Evolutionary conservation across 768 basidiomycete species (phyloP).

Genomic region (Tylopilus sp.): DNA sequence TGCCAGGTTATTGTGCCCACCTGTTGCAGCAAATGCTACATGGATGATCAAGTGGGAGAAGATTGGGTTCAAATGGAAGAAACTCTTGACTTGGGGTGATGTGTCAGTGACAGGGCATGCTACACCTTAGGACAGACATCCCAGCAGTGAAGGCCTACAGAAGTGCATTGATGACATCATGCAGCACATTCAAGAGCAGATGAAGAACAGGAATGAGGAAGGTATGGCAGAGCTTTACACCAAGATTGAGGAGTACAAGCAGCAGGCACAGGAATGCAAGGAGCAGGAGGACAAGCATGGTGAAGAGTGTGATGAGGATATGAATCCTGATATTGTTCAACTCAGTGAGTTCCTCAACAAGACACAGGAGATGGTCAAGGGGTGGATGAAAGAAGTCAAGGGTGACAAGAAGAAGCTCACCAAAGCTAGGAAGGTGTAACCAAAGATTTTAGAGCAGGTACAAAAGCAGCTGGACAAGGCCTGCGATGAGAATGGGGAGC

Average conservation of each 20-base stretch:
- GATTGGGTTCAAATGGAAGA: slow-evolving; percentile 20
- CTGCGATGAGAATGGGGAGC: slow-evolving; percentile 1
- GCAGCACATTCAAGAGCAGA: neutral
- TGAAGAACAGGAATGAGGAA: neutral
- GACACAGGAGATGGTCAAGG: slow-evolving; percentile 16
- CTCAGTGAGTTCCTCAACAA: slow-evolving; percentile 18
- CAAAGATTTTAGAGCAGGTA: slow-evolving; percentile 9
- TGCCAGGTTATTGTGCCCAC: slow-evolving; percentile 12
- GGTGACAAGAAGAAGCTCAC: slow-evolving; percentile 18
- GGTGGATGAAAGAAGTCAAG: slow-evolving; percentile 12
- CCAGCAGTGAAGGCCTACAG: neutral
- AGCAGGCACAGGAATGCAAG: neutral
- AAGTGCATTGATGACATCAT: slow-evolving; percentile 5
- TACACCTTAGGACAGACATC: neutral
- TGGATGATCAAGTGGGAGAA: slow-evolving; percentile 18
- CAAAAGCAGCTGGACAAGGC: slow-evolving; percentile 10
- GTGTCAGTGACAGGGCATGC: neutral
- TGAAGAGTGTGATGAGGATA: neutral
- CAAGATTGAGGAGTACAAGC: slow-evolving; percentile 8
- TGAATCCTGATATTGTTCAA: slow-evolving; percentile 2
- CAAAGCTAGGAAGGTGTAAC: slow-evolving; percentile 15
- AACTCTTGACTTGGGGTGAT: slow-evolving; percentile 4
- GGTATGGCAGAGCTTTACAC: neutral
- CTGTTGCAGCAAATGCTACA: slow-evolving; percentile 2
- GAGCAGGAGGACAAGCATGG: neutral